Base-by-base conservation (phyloP, 352 stramenopile genomes). In the Phytophthora palmivora region DNA sequence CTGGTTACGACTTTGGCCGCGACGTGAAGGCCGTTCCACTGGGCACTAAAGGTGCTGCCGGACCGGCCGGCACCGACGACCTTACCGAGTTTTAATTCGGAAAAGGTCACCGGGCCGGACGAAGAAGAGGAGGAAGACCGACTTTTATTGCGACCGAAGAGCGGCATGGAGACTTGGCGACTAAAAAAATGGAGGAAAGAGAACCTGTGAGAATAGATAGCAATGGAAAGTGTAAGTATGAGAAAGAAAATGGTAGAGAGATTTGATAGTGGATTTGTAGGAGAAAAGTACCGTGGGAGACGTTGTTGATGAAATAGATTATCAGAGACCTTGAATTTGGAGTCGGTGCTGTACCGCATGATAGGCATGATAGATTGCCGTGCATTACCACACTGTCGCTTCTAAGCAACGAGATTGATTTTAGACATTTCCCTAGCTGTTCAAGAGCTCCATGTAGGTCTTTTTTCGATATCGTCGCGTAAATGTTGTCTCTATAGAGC, bases 1-100 rank as follows among this genome's bases (percentile, higher is more conserved):
- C 24, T 60, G 32, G 52, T 89, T 19, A 89, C 72, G 10, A 89
- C 58, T 58, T 87, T 89, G 26, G 71, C 77, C 14, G 79, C 79
- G 2, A 89, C 77, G 33, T 72, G 64, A 3, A 67, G 82, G 36
- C 79, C 79, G 24, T 57, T 52, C 79, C 79, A 89, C 38, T 70
- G 67, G 10, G 77, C 77, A 24, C 71, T 73, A 57, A 75, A 89
- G 15, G 79, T 89, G 48, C 79, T 76, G 4, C 78, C 79, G 0
- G 79, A 89, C 10, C 79, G 79, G 0, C 79, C 79, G 34, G 55
- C 71, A 24, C 79, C 79, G 10, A 87, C 69, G 10, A 62, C 63
- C 16, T 68, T 65, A 24, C 73, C 76, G 21, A 89, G 51, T 24
- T 76, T 67, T 22, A 89, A 53, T 33, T 89, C 75, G 21, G 61